phyloP scores from a whole-genome alignment of 139 green algal species.

The Yamagishiella unicocca region DNA sequence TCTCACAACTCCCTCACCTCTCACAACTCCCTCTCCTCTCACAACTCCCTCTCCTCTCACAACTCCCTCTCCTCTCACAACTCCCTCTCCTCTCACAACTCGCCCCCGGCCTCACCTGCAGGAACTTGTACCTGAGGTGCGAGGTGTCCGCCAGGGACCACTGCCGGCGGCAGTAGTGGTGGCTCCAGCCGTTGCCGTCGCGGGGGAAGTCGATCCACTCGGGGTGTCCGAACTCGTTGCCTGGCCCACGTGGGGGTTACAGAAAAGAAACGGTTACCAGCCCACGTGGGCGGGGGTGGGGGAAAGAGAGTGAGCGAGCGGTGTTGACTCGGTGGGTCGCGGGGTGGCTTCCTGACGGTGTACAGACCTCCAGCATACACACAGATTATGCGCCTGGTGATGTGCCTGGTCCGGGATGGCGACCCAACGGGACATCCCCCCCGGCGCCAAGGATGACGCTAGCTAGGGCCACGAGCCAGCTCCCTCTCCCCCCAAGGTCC shows the following conservation, averaged over 20 bases:
- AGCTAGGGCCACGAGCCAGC: too few relatives aligned
- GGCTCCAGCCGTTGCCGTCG: conserved; percentile 95
- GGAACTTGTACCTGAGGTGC: conserved; percentile 89
- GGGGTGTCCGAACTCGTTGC: conserved; percentile 96
- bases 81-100: neutral
- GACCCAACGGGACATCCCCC: too few relatives aligned
- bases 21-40: neutral
- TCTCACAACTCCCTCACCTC: too few relatives aligned
- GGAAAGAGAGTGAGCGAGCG: too few relatives aligned
- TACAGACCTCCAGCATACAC: too few relatives aligned
- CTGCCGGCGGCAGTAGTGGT: conserved; percentile 83
- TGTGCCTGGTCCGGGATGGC: too few relatives aligned
- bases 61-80: neutral
- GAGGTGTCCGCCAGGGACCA: conserved; percentile 83
- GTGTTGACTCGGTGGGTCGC: too few relatives aligned
- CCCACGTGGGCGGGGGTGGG: too few relatives aligned
- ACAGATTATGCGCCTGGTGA: too few relatives aligned
- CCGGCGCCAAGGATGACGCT: too few relatives aligned
- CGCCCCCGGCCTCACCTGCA: conserved; percentile 17
- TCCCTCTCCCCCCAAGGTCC: neutral
- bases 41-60: neutral
- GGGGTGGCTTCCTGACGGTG: too few relatives aligned
- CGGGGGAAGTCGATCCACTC: conserved; percentile 98
- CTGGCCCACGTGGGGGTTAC: neutral
- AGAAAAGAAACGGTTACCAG: neutral